Evolutionary conservation across 2,329 filamentous ascomycete species (phyloP).

Genomic region (Ilyonectria sp.): DNA sequence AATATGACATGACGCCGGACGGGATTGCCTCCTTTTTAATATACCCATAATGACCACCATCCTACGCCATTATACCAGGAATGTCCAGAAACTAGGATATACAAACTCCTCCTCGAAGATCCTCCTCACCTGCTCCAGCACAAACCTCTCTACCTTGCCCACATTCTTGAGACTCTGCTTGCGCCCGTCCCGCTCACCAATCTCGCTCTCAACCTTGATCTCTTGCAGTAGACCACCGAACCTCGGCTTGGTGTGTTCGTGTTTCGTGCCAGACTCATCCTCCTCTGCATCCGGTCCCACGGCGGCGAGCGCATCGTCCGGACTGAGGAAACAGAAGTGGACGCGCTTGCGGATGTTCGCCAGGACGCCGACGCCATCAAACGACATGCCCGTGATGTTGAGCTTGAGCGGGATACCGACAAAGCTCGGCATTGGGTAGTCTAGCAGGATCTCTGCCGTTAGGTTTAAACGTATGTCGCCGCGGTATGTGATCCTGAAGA

Average conservation of each 20-base stretch:
- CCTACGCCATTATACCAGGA: constrained; percentile 76
- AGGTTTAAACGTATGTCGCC: constrained; percentile 90
- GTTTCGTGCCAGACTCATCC: constrained; percentile 40
- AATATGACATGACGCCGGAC: constrained; percentile 18
- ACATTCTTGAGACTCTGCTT: constrained; percentile 99
- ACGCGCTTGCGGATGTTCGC: constrained; percentile 91
- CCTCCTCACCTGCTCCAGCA: constrained; percentile 93
- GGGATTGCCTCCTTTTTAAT: constrained; percentile 32
- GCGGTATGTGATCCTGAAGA: constrained; percentile 90
- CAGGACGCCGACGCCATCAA: constrained; percentile 93
- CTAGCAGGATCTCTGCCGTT: constrained; percentile 94
- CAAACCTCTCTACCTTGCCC: constrained; percentile 97
- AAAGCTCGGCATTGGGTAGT: constrained; percentile 99
- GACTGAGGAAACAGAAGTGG: constrained; percentile 94
- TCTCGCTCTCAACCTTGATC: constrained; percentile 97
- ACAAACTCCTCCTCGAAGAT: constrained; percentile 99
- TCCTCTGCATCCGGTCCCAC: constrained; percentile 67
- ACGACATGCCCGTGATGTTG: constrained; percentile 94
- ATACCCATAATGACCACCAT: constrained; percentile 39
- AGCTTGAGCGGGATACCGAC: constrained; percentile 95
- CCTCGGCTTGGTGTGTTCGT: constrained; percentile 50
- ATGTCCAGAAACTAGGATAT: constrained; percentile 98
- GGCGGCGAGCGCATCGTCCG: constrained; percentile 88
- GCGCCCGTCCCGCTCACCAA: constrained; percentile 90
- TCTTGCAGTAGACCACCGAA: constrained; percentile 89